Percentiles rank a stretch among this genome's conserved stretches.
Evolutionary conservation across 257 asterid genomes (phyloP).

Genomic region (Verbena officinalis): DNA sequence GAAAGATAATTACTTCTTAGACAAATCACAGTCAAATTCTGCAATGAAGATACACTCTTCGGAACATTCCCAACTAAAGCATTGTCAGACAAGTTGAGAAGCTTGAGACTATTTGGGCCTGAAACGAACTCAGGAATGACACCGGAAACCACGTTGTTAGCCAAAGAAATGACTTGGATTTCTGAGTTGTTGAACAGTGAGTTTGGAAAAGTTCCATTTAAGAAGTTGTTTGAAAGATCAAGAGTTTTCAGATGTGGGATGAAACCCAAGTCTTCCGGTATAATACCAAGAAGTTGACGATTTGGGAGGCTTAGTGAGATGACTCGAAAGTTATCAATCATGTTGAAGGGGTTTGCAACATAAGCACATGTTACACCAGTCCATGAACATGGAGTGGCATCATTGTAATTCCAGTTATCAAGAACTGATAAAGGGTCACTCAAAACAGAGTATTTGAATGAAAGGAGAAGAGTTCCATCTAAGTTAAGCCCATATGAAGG

Average conservation of each 20-base stretch:
- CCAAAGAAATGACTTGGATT: conserved; percentile 53
- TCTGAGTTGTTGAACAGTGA: conserved; percentile 68
- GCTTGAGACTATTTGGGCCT: conserved; percentile 30
- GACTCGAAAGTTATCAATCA: conserved; percentile 45
- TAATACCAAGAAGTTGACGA: conserved; percentile 54
- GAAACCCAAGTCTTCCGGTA: conserved; percentile 70
- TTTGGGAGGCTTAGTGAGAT: conserved; percentile 55
- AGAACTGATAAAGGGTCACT: conserved; percentile 83
- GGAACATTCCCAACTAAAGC: conserved; percentile 66
- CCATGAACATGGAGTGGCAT: conserved; percentile 79
- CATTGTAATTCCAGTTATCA: conserved; percentile 80
- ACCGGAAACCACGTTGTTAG: conserved; percentile 59
- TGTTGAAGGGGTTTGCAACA: conserved; percentile 31
- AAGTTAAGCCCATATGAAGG: conserved; percentile 60
- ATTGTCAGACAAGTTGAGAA: conserved; percentile 64
- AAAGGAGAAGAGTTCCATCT: conserved; percentile 82
- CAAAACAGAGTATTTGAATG: conserved; percentile 78
- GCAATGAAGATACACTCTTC: conserved; percentile 33
- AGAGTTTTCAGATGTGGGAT: conserved; percentile 59
- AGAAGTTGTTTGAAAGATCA: conserved; percentile 71
- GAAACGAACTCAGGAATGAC: conserved; percentile 38
- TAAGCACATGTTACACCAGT: conserved; percentile 65
- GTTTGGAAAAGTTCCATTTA: conserved; percentile 67
- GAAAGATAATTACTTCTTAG: conserved; percentile 54
- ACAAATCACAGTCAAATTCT: conserved; percentile 56